phyloP scores from a whole-genome alignment of 805 yeast genomes.

The Yamadazyma laniorum region DNA sequence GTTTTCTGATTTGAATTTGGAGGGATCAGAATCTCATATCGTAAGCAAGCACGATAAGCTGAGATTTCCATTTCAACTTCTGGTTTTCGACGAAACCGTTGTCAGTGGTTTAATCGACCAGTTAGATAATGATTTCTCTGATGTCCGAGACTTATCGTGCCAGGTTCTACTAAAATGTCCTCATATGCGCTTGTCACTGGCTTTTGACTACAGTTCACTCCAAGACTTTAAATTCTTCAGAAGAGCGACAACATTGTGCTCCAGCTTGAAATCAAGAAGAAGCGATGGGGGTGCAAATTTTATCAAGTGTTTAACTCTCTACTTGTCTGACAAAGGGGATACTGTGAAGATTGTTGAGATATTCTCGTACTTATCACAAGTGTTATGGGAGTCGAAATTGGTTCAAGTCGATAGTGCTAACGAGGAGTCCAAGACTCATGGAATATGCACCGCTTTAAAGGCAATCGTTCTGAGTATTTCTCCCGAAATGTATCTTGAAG shows the following conservation, averaged over 20 bases:
- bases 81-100: constrained; percentile 22
- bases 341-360: not conserved
- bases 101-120: constrained; percentile 57
- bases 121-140: constrained; percentile 71
- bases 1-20: constrained; percentile 14
- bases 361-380: not conserved
- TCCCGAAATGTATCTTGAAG: not conserved
- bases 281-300: constrained; percentile 80
- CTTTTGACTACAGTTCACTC: not conserved
- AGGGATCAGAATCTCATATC: constrained; percentile 2
- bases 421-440: constrained; percentile 56
- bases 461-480: constrained; percentile 31
- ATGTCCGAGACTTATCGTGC: constrained; percentile 58
- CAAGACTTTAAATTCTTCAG: not conserved
- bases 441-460: constrained; percentile 60
- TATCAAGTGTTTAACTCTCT: constrained; percentile 34
- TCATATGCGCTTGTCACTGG: not conserved
- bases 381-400: not conserved
- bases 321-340: not conserved
- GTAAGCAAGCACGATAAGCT: constrained; percentile 7
- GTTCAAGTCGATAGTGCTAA: constrained; percentile 32
- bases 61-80: constrained; percentile 10
- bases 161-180: constrained; percentile 47
- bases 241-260: constrained; percentile 19
- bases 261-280: constrained; percentile 52